These are phyloP conservation scores for Pyrenula aspistea DNA, from an alignment of 495 filamentous ascomycete genomes.

Conservation along the genomic window DNA sequence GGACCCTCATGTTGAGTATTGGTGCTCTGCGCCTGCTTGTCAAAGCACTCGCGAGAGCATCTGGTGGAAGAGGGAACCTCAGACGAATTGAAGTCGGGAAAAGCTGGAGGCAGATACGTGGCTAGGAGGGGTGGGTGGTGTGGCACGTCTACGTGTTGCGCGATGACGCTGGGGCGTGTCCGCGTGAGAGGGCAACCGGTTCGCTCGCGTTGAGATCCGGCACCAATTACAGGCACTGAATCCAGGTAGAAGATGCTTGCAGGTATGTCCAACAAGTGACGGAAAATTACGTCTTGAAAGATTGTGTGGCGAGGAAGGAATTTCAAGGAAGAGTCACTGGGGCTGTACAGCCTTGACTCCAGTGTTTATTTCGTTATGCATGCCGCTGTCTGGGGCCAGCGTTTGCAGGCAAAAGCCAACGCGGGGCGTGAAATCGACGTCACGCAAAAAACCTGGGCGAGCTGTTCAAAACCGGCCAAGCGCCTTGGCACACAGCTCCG, in stretches of 20 bases:
- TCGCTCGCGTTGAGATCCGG: not conserved
- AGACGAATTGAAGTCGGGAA: not conserved
- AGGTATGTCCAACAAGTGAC: too few species aligned
- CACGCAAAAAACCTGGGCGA: not conserved
- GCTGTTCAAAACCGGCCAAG: not conserved
- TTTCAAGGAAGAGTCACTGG: too few species aligned
- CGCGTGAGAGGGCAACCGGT: not conserved
- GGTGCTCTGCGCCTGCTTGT: not conserved
- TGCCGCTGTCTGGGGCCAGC: too few species aligned
- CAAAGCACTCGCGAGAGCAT: not conserved
- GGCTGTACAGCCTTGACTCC: too few species aligned
- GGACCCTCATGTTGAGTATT: too few species aligned
- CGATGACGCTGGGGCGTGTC: not conserved
- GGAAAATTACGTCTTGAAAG: too few species aligned
- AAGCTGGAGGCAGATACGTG: not conserved
- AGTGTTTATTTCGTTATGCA: too few species aligned
- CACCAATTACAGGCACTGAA: not conserved
- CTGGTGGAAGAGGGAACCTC: not conserved
- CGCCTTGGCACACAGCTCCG: not conserved
- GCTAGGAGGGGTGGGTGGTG: not conserved
- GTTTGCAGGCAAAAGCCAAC: too few species aligned
- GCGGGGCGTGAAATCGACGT: too few species aligned
- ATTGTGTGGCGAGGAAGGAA: too few species aligned
- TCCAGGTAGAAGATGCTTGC: not conserved
- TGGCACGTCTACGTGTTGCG: not conserved